Percentiles rank a stretch among this genome's conserved stretches.
Conservation (phyloP, 2,329 filamentous ascomycete genomes). For the Botryotinia calthae region DNA sequence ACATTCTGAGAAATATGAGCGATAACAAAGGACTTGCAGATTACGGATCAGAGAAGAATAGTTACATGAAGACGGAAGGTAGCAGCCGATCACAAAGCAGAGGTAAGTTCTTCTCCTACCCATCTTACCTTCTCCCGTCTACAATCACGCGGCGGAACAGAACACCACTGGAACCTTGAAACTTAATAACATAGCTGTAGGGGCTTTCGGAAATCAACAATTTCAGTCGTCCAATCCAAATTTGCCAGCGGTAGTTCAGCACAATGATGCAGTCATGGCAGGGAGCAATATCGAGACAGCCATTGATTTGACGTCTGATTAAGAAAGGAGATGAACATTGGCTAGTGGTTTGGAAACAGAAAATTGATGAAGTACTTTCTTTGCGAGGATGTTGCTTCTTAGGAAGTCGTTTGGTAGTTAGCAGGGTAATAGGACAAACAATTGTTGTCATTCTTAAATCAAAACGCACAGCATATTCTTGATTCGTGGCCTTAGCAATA, state of each 20-base stretch:
- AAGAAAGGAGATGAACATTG: background rate
- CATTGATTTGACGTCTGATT: conserved; percentile 4
- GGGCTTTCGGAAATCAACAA: no score
- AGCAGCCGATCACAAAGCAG: background rate
- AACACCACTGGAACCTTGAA: background rate
- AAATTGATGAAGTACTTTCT: background rate
- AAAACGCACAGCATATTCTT: background rate
- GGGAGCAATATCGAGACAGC: no score
- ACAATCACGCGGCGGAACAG: background rate
- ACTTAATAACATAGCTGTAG: background rate
- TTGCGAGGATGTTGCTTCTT: background rate
- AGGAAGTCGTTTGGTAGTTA: background rate
- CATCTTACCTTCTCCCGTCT: background rate
- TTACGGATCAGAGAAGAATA: background rate
- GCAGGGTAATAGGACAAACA: background rate
- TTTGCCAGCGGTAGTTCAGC: background rate
- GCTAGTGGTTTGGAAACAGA: background rate
- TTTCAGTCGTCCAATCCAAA: background rate
- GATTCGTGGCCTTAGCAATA: no score
- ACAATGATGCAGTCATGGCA: background rate
- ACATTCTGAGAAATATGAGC: no score
- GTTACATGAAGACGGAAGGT: no score
- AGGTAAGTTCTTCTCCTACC: background rate
- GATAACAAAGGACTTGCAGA: background rate
- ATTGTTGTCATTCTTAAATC: background rate